Conservation (phyloP, 2,329 filamentous ascomycete genomes). For the Tolypocladium inflatum region DNA sequence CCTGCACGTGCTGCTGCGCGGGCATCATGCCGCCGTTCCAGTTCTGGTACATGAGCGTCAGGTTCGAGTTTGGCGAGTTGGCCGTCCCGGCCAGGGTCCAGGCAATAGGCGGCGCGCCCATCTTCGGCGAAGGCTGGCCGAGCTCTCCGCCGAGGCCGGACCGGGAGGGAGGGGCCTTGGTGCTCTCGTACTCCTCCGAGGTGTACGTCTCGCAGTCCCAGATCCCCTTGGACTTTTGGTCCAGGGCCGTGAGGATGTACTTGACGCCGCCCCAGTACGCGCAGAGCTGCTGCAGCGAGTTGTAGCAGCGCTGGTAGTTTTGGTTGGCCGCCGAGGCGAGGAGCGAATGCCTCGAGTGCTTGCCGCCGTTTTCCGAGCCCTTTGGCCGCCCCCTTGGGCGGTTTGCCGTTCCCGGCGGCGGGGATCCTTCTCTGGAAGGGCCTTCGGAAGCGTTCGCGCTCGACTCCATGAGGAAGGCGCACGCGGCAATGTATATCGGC, state of each 20-base stretch:
- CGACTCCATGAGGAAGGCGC: conserved; percentile 79
- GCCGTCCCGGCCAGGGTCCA: conserved; percentile 85
- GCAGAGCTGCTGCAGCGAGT: conserved; percentile 71
- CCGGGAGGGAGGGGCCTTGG: conserved; percentile 39
- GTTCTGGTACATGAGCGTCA: conserved; percentile 72
- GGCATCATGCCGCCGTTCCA: conserved; percentile 3
- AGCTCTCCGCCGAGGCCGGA: conserved; percentile 27
- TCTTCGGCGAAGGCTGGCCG: conserved; percentile 38
- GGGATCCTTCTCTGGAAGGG: conserved; percentile 47
- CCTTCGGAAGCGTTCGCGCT: conserved; percentile 56
- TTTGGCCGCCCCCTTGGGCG: conserved; percentile 7
- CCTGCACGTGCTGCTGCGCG: conserved; percentile 1
- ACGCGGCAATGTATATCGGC: conserved; percentile 85
- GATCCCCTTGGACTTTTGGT: conserved; percentile 81
- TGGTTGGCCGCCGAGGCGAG: conserved; percentile 74
- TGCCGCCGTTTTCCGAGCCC: conserved; percentile 18
- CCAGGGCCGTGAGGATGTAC: conserved; percentile 77
- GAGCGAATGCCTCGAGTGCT: conserved; percentile 58
- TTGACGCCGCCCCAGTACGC: conserved; percentile 79
- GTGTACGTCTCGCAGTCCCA: conserved; percentile 64
- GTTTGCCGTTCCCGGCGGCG: conserved; percentile 18
- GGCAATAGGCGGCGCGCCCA: conserved; percentile 47
- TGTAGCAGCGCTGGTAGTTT: conserved; percentile 82
- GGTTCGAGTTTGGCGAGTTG: conserved; percentile 73
- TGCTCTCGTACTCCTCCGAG: conserved; percentile 68